Evolutionary conservation across 306 rosid species (phyloP).

Genomic region (Hippophae tibetana): DNA sequence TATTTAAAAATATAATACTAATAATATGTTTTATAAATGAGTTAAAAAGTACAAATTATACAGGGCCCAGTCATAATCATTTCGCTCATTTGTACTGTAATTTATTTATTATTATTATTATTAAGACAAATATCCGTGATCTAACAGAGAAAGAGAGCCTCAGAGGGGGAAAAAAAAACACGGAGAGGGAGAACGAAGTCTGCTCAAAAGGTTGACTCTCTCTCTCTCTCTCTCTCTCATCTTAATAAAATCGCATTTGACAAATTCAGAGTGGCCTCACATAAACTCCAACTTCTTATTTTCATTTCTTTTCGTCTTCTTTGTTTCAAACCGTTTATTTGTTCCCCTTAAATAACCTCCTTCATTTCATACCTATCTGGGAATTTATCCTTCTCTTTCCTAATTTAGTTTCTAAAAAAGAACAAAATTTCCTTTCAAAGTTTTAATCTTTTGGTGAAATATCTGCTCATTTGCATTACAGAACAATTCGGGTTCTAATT

Average conservation of each 20-base stretch:
- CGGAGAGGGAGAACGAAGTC: slow-evolving; percentile 1
- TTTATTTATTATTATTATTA: no score
- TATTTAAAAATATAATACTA: no score
- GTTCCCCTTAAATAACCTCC: slow-evolving; percentile 4
- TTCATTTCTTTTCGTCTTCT: slow-evolving; percentile 14
- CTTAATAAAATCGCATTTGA: background rate
- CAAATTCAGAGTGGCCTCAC: slow-evolving; percentile 12
- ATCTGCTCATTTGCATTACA: background rate
- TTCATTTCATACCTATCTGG: slow-evolving; percentile 4
- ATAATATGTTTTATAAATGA: no score
- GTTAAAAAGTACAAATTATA: no score
- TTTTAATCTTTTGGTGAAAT: no score
- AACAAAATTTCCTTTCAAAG: no score
- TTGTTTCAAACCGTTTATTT: slow-evolving; percentile 5
- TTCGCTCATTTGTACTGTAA: no score
- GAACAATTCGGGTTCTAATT: background rate
- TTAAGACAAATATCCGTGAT: no score
- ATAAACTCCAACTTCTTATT: slow-evolving; percentile 24
- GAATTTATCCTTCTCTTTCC: background rate
- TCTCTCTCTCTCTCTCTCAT: slow-evolving; percentile 4
- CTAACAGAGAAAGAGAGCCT: no score
- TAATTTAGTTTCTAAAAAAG: no score
- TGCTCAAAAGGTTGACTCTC: slow-evolving; percentile 13
- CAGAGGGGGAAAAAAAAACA: no score
- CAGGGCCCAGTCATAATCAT: no score